These are phyloP conservation scores for Rhinocladiella mackenziei DNA, from an alignment of 2,329 filamentous ascomycete genomes.

Conservation along the genomic window DNA sequence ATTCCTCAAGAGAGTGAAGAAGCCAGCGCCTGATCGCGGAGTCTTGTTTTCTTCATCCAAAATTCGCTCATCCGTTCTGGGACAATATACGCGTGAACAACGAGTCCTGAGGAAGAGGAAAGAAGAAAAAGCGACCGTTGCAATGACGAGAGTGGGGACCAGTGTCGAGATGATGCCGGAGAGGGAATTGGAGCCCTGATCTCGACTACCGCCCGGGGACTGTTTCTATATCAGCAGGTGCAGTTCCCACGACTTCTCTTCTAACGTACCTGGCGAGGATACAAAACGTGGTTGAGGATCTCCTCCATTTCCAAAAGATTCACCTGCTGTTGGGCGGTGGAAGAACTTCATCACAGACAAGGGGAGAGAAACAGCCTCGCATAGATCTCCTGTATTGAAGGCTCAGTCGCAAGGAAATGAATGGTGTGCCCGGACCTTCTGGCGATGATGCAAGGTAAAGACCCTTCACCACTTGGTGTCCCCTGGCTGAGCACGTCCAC, in stretches of 20 bases:
- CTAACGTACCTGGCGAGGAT: constrained; percentile 21
- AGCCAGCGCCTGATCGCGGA: constrained; percentile 15
- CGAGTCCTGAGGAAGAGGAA: constrained; percentile 47
- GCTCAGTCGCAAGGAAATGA: no score
- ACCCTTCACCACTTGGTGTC: no score
- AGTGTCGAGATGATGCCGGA: constrained; percentile 49
- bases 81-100: constrained; percentile 45
- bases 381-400: no score
- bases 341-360: no score
- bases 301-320: constrained; percentile 6
- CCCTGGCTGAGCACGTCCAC: no score
- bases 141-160: constrained; percentile 44
- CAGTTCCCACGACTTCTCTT: not conserved
- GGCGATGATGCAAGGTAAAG: not conserved
- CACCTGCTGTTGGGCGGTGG: no score
- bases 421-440: no score
- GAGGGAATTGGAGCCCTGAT: constrained; percentile 44
- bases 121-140: constrained; percentile 41
- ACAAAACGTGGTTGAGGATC: constrained; percentile 17
- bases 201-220: constrained; percentile 16
- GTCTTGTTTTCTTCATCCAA: constrained; percentile 39
- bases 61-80: constrained; percentile 41
- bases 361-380: not conserved
- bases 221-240: constrained; percentile 3
- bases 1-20: constrained; percentile 29